A percentile compares a stretch with the other conserved stretches of the same genome.
Evolutionary conservation across 768 basidiomycete genomes (phyloP).

Genomic region (Amanita brunnescens): DNA sequence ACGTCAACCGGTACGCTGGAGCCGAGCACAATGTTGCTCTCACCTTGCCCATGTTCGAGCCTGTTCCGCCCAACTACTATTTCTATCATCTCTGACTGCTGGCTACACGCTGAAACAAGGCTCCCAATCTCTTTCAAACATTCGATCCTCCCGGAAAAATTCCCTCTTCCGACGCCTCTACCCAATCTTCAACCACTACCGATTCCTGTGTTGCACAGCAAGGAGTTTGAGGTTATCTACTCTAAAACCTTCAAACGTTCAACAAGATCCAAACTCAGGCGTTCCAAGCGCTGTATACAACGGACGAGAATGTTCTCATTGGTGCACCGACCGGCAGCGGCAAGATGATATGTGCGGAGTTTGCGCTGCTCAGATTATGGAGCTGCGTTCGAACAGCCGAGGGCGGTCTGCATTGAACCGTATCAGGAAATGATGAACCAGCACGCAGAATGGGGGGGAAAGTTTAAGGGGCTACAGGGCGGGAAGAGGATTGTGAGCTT

Average conservation of each 20-base stretch:
- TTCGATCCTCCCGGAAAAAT: conserved; percentile 93
- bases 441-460: conserved; percentile 82
- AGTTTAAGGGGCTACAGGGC: conserved; percentile 76
- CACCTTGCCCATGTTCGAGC: conserved; percentile 94
- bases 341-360: conserved; percentile 96
- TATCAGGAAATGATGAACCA: conserved; percentile 97
- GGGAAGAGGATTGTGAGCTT: conserved; percentile 91
- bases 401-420: conserved; percentile 93
- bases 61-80: conserved; percentile 99
- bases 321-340: conserved; percentile 96
- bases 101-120: conserved; percentile 92
- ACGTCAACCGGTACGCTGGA: conserved; percentile 82
- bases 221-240: too few relatives aligned
- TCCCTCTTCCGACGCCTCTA: conserved; percentile 89
- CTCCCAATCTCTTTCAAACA: conserved; percentile 97
- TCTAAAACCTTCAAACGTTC: conserved; percentile 71
- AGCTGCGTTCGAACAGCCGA: conserved; percentile 68
- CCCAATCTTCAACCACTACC: conserved; percentile 90
- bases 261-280: conserved; percentile 99
- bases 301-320: conserved; percentile 94
- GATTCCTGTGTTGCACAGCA: conserved; percentile 84
- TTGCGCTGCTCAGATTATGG: conserved; percentile 93
- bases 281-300: too few relatives aligned
- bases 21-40: conserved; percentile 93
- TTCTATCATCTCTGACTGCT: conserved; percentile 87